A percentile compares a stretch with the other conserved stretches of the same genome.
Evolutionary conservation across 139 green algal species (phyloP).

Genomic region (Chlorella vulgaris): DNA sequence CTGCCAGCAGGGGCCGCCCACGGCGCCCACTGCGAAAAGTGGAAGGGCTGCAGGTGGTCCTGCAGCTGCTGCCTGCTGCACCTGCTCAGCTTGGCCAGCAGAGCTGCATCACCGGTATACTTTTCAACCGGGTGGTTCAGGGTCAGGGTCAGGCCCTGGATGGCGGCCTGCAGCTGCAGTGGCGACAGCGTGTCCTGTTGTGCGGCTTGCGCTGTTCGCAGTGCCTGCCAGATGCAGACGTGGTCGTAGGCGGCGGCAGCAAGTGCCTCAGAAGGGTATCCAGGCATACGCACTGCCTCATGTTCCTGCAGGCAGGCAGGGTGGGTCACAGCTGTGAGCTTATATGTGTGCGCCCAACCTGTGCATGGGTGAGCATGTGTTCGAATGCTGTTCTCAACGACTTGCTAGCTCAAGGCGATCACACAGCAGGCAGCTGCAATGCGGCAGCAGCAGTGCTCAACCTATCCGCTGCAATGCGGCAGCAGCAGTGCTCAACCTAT

Average conservation of each 20-base stretch:
- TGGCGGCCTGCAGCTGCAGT: neutral
- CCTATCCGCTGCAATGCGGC: too few species aligned
- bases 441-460: neutral
- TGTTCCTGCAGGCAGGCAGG: neutral
- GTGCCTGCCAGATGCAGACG: neutral
- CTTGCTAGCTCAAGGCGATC: neutral
- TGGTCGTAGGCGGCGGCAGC: conserved; percentile 16
- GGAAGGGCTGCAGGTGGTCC: conserved; percentile 4
- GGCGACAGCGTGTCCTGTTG: neutral
- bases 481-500: too few species aligned
- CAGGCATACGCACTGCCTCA: neutral
- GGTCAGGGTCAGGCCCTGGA: neutral
- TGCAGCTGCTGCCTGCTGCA: neutral
- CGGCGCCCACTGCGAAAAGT: neutral
- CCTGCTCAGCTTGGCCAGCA: conserved; percentile 1
- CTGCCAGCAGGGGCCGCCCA: neutral
- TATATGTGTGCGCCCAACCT: too few species aligned
- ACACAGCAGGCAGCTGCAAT: neutral
- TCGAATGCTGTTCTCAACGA: neutral
- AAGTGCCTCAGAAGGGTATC: neutral
- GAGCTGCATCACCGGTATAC: neutral
- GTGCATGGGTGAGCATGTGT: neutral
- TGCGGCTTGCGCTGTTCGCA: neutral
- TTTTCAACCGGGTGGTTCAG: neutral
- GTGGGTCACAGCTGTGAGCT: neutral